These are phyloP conservation scores for Piper betle DNA, from an alignment of 164 flowering plant species.

Conservation along the genomic window DNA sequence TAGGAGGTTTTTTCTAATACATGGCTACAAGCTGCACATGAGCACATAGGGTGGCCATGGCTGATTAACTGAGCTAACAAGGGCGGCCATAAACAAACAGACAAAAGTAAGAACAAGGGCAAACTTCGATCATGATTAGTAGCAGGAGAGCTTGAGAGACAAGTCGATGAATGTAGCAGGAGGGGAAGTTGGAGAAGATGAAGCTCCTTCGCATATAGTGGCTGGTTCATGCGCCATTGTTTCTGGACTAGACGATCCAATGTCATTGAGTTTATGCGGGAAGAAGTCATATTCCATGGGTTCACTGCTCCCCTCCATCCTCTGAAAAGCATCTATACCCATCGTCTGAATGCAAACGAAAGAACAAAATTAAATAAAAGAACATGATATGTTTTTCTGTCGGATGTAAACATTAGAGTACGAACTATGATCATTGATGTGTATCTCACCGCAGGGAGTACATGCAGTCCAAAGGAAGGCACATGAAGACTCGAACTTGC, in stretches of 20 bases:
- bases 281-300: constrained; percentile 18
- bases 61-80: not conserved
- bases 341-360: constrained; percentile 4
- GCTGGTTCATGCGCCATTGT: not conserved
- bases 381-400: too few relatives aligned
- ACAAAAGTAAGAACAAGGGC: not conserved
- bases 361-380: not conserved
- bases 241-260: not conserved
- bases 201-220: constrained; percentile 6
- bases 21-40: too few relatives aligned
- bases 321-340: constrained; percentile 7
- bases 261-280: constrained; percentile 7
- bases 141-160: constrained; percentile 21
- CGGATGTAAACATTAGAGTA: too few relatives aligned
- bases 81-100: not conserved
- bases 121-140: constrained; percentile 1
- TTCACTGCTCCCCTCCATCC: constrained; percentile 10
- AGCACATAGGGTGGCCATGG: too few relatives aligned
- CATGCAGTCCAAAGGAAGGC: constrained; percentile 3
- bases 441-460: constrained; percentile 4
- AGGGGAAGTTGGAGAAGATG: constrained; percentile 4
- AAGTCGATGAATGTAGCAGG: constrained; percentile 12
- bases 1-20: too few relatives aligned
- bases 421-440: too few relatives aligned
- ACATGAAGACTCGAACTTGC: constrained; percentile 4